Base-by-base conservation (phyloP, 2,329 filamentous ascomycete species). In the Microdochium nivale region DNA sequence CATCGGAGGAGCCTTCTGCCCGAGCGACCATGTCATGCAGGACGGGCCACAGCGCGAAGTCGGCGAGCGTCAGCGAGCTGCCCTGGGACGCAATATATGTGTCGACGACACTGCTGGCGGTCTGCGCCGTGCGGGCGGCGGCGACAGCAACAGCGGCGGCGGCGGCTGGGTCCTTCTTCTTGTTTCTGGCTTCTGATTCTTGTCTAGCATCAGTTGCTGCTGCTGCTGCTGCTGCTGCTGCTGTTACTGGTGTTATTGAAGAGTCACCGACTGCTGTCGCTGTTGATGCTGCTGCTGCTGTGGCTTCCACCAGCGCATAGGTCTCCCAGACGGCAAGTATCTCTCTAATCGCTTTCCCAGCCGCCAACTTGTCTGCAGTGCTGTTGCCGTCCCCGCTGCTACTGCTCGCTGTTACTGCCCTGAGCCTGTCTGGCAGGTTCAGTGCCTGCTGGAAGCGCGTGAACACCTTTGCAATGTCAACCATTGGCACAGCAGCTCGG, bases 21-120 rank as follows among this genome's bases (percentile, higher is more conserved):
- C 23, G 3, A 13, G 49, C 54, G 7, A 70, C 61, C 21, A 81
- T 67, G 30, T 69, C 68, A 52, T 79, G 65, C 53, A 84, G 57
- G 14, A 80, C 69, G 1, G 81, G 79, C 76, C 77, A 82, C 3
- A 82, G 60, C 0, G 77, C 78, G 60, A 75, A 84, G 61, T 84
- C 81, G 0, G 74, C 73, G 2, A 83, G 59, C 7, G 58, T 52
- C 49, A 61, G 55, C 2, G 69, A 67, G n/a, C n/a, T n/a, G n/a
- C 0, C 19, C 4, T 23, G 73, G 1, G 74, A 77, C 0, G 74
- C 73, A 21, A 81, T 71, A 58, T 74, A 80, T 13, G 62, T 55
- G n/a, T 30, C 27, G 11, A 30, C 27, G 11, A 11, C 27, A 11
- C 11, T 11, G 27, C n/a, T n/a, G n/a, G n/a, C n/a, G n/a, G n/a